These are phyloP conservation scores for Magnaporthales sp. DNA, from an alignment of 2,329 filamentous ascomycete species.

Conservation along the genomic window DNA sequence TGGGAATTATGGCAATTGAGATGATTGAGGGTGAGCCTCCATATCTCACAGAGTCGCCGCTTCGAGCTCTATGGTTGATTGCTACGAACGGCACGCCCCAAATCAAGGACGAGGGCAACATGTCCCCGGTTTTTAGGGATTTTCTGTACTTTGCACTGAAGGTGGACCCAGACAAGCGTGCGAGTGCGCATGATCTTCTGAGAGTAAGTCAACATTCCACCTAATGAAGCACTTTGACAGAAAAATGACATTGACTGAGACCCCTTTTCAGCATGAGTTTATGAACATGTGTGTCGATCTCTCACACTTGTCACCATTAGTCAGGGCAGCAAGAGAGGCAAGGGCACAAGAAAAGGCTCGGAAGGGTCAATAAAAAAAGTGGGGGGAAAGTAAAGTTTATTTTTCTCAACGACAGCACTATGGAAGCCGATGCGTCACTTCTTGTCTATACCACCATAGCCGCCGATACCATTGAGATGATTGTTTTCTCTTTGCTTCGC, in stretches of 20 bases:
- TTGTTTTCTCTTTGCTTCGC: neutral
- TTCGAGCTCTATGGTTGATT: conserved; percentile 90
- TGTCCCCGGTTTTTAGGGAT: conserved; percentile 77
- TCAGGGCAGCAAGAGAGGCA: conserved; percentile 76
- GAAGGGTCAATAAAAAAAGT: conserved; percentile 39
- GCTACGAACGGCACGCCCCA: conserved; percentile 92
- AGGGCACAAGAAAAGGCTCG: conserved; percentile 76
- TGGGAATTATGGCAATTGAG: conserved; percentile 99
- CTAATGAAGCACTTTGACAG: neutral
- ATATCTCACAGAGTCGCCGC: conserved; percentile 88
- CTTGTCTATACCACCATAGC: neutral
- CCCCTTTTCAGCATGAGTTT: conserved; percentile 57
- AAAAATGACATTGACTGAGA: conserved; percentile 12
- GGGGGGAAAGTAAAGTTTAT: neutral
- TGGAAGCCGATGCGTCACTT: neutral
- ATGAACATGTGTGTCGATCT: conserved; percentile 70
- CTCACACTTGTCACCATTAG: conserved; percentile 73
- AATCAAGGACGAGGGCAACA: conserved; percentile 84
- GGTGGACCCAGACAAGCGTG: conserved; percentile 94
- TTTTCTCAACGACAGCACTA: neutral
- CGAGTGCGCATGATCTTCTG: conserved; percentile 86
- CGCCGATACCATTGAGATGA: neutral
- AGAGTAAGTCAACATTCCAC: conserved; percentile 55
- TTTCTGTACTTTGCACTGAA: conserved; percentile 90
- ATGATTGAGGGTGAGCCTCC: conserved; percentile 99